A percentile compares a stretch with the other conserved stretches of the same genome.
Conservation (phyloP, 2,329 filamentous ascomycete genomes). For the Apiospora kogelbergensis region DNA sequence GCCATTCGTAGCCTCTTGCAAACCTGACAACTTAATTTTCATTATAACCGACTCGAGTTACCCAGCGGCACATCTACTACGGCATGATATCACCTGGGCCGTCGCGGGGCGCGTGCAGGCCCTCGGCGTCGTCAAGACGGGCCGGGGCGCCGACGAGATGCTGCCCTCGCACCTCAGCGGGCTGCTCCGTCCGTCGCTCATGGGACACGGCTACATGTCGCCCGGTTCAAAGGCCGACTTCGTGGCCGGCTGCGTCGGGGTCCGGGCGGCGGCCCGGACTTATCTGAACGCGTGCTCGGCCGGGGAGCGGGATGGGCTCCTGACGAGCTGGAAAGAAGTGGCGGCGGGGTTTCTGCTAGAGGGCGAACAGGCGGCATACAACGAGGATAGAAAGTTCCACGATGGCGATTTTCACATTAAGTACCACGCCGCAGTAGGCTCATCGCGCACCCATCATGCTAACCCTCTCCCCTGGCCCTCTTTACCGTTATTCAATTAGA, state of each 20-base stretch:
- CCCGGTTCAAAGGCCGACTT: slow-evolving; percentile 13
- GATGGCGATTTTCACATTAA: slow-evolving; percentile 11
- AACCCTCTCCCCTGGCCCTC: too few species aligned
- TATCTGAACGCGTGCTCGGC: background rate
- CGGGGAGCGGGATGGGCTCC: background rate
- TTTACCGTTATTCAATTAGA: background rate
- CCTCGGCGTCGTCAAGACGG: slow-evolving; percentile 1
- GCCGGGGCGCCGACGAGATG: background rate
- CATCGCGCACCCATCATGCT: background rate
- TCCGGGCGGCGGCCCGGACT: slow-evolving; percentile 3
- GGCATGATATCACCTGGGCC: background rate
- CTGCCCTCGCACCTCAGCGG: background rate
- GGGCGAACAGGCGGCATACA: slow-evolving; percentile 1
- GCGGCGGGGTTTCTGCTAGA: slow-evolving; percentile 8
- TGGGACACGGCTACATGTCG: background rate
- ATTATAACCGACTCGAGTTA: too few species aligned
- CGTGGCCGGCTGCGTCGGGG: background rate
- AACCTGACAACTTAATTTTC: too few species aligned
- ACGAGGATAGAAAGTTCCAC: background rate
- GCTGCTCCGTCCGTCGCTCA: background rate
- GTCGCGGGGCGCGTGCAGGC: slow-evolving; percentile 5
- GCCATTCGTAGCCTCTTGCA: too few species aligned
- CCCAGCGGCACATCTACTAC: background rate
- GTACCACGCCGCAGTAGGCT: background rate
- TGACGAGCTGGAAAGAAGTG: background rate